Conservation (phyloP, 352 stramenopile species). For the Peronospora farinosa region DNA sequence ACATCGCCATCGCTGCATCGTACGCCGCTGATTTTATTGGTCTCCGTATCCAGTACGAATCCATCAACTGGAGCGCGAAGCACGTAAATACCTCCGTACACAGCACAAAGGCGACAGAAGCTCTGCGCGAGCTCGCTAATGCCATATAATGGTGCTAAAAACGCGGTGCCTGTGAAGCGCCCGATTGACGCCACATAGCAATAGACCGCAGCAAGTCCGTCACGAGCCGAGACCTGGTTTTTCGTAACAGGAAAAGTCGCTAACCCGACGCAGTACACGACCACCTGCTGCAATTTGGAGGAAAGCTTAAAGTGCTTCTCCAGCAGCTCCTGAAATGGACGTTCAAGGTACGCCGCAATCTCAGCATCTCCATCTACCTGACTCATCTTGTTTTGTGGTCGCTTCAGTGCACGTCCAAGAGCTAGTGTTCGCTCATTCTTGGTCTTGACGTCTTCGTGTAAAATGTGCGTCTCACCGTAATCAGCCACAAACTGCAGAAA, state of each 20-base stretch:
- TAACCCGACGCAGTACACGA: slow-evolving; percentile 83
- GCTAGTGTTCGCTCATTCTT: slow-evolving; percentile 82
- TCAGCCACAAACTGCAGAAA: slow-evolving; percentile 88
- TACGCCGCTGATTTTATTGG: slow-evolving; percentile 34
- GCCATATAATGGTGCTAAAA: slow-evolving; percentile 78
- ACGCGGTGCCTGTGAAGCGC: slow-evolving; percentile 80
- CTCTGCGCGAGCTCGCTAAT: slow-evolving; percentile 83
- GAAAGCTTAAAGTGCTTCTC: slow-evolving; percentile 69
- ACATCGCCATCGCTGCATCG: slow-evolving; percentile 36
- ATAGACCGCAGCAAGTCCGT: slow-evolving; percentile 51
- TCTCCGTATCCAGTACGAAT: slow-evolving; percentile 43
- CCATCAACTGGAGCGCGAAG: slow-evolving; percentile 54
- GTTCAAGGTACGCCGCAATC: slow-evolving; percentile 40
- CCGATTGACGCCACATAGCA: slow-evolving; percentile 73
- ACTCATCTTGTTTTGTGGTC: slow-evolving; percentile 83
- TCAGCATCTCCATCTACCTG: slow-evolving; percentile 26
- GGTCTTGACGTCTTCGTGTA: slow-evolving; percentile 66
- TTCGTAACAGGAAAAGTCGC: slow-evolving; percentile 46
- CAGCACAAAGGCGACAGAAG: slow-evolving; percentile 80
- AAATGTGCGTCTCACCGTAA: slow-evolving; percentile 68
- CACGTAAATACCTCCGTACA: slow-evolving; percentile 86
- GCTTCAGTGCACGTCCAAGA: slow-evolving; percentile 68
- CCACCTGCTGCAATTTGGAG: slow-evolving; percentile 65
- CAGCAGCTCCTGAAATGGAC: slow-evolving; percentile 66
- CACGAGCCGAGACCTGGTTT: slow-evolving; percentile 45